Conservation (phyloP, 441 rosid species). For the Manihot esculenta region DNA sequence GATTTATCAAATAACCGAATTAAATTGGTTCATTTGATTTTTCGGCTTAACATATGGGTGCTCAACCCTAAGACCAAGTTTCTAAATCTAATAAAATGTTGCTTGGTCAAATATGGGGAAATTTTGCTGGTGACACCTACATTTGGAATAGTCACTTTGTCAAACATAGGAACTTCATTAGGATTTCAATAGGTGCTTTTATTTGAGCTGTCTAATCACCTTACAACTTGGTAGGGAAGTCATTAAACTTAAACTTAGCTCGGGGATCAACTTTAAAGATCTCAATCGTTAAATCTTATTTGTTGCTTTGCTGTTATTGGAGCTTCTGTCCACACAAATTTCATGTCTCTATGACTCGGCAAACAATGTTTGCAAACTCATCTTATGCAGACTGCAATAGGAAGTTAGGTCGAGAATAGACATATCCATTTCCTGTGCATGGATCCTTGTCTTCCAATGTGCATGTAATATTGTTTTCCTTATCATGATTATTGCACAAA, state of each 20-base stretch:
- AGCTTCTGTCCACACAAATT: neutral
- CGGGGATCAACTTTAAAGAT: neutral
- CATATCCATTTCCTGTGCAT: neutral
- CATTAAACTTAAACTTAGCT: neutral
- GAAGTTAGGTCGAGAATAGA: neutral
- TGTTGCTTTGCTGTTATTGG: neutral
- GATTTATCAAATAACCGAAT: too few relatives aligned
- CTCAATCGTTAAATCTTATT: neutral
- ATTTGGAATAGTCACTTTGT: neutral
- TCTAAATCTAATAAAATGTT: neutral
- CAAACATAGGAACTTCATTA: neutral
- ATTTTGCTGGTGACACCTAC: neutral
- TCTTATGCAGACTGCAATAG: neutral
- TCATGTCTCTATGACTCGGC: neutral
- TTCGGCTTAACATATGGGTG: too few relatives aligned
- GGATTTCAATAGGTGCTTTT: neutral
- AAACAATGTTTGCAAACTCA: conserved; percentile 2
- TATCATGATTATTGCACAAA: neutral
- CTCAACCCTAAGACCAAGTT: neutral
- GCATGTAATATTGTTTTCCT: neutral
- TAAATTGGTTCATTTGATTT: too few relatives aligned
- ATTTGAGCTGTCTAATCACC: neutral
- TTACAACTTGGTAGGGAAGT: neutral
- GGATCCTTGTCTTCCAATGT: neutral
- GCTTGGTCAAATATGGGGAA: neutral